Evolutionary conservation across 2,329 filamentous ascomycete genomes (phyloP), one percentile per base, ranked within the genome.

Genomic region (Endothia cerciana): DNA sequence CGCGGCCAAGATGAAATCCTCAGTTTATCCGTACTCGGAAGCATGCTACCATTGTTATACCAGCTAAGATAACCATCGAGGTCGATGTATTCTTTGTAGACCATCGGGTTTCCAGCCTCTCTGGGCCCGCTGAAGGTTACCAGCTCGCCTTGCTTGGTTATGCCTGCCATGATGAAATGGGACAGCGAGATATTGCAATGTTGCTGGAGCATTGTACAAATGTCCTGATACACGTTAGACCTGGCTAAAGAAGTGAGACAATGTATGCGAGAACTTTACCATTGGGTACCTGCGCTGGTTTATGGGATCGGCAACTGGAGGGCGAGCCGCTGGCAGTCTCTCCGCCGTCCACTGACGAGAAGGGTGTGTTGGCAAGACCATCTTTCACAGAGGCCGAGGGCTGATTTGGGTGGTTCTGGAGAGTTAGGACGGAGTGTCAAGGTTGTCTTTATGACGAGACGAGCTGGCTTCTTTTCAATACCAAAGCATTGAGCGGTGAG

Each of bases 141-240:
- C 1, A 78, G 71, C 19, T 78, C 77, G 25, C 82, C 82, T 65
- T 84, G 82, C 36, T 85, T 82, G 43, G 79, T 76, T 49, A 85
- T 75, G 1, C 80, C 80, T 13, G 81, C 83, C 41, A 87, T 77
- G 69, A 87, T 86, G 71, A 83, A 87, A 67, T 77, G 77, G 61
- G 80, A 79, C 13, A 80, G 81, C 1, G 82, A 79, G 56, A 87
- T 84, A 45, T 80, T 79, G 69, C 84, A 87, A 49, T 83, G 77
- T 59, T 84, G 80, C 19, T 81, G 78, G 13, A 88, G 74, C 33
- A 82, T 84, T 67, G 81, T 79, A 41, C 81, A 80, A 41, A 87
- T 84, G 71, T 82, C 76, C 82, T 85, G 65, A 30, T 22, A 11
- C 30, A 25, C 11, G 55, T 68, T 41, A 68, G 56, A 36, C 8